Conservation (phyloP, 2,329 filamentous ascomycete species). For the Alternaria arbusti region DNA sequence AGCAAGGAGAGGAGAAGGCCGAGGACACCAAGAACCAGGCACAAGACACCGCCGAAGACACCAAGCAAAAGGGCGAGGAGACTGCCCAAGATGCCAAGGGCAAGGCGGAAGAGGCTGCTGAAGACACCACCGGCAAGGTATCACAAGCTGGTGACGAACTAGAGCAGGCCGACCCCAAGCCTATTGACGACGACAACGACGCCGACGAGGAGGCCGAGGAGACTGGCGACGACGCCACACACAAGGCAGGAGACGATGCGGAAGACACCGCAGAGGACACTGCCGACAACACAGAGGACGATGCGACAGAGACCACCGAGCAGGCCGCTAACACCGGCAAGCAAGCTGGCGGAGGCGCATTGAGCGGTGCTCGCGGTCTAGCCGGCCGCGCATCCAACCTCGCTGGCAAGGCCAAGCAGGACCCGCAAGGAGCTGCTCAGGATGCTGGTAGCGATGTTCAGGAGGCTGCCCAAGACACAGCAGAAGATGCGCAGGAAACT, state of each 20-base stretch:
- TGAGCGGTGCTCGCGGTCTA: constrained; percentile 55
- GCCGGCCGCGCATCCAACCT: constrained; percentile 56
- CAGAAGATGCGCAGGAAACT: constrained; percentile 39
- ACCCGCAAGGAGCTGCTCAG: constrained; percentile 47
- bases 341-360: constrained; percentile 46
- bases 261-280: constrained; percentile 45
- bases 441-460: constrained; percentile 47
- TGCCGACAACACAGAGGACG: constrained; percentile 50
- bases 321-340: constrained; percentile 45
- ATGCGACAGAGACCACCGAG: constrained; percentile 43
- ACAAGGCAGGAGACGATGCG: constrained; percentile 56
- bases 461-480: constrained; percentile 42
- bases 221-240: constrained; percentile 47
- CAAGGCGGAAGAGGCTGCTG: constrained; percentile 42
- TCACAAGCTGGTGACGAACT: constrained; percentile 55
- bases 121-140: constrained; percentile 55
- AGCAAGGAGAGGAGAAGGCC: constrained; percentile 43
- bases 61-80: constrained; percentile 36
- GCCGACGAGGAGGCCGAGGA: constrained; percentile 31
- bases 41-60: constrained; percentile 44
- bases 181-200: constrained; percentile 52
- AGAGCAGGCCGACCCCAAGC: constrained; percentile 55
- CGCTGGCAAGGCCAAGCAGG: constrained; percentile 51
- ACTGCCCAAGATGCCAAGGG: constrained; percentile 47
- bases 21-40: constrained; percentile 51